Evolutionary conservation across 345 rosid species (phyloP), one percentile per base, ranked within the genome.

Genomic region (Euclidium syriacum): DNA sequence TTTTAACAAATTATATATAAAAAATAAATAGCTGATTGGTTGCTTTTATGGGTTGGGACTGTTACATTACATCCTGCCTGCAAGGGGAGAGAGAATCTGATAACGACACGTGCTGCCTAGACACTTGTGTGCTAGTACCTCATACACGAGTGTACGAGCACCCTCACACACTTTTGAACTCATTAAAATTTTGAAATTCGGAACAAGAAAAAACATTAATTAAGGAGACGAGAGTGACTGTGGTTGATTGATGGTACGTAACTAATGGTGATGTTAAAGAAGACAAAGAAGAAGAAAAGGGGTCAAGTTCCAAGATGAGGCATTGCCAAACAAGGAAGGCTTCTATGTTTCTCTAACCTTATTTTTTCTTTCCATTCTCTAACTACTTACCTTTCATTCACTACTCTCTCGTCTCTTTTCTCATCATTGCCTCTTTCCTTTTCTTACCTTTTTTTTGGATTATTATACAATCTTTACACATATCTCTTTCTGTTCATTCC

Each of bases 261-360:
- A 4, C 22, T 3, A 4, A 25, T 27, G 38, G 56, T 47, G 59
- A 71, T 56, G 65, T 25, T 17, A 49, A 23, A 17, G 53, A 71
- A 71, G 70, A 64, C 34, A 44, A n/a, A 54, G 36, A 51, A 57
- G n/a, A 49, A 39, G 44, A 16, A 30, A 4, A 12, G 40, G 50
- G 30, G 9, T 26, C 74, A 62, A 70, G 74, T 70, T 70, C 69
- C 74, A 64, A 63, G 59, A 49, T 48, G n/a, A n/a, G 14, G 3
- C 17, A 22, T 47, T 63, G 47, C 70, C 60, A 63, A 56, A 64
- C 10, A 4, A 40, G 70, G 70, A 63, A 56, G 33, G 20, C 2
- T 56, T 71, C 47, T 23, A 64, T 71, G 70, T 64, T 63, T 64
- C 69, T 54, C 52, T 55, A 38, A 12, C 58, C 4, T 10, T 54